Percentiles rank a stretch among this genome's conserved stretches.
These are phyloP conservation scores for Scutellaria minor DNA, from an alignment of 257 asterid species.

Conservation along the genomic window DNA sequence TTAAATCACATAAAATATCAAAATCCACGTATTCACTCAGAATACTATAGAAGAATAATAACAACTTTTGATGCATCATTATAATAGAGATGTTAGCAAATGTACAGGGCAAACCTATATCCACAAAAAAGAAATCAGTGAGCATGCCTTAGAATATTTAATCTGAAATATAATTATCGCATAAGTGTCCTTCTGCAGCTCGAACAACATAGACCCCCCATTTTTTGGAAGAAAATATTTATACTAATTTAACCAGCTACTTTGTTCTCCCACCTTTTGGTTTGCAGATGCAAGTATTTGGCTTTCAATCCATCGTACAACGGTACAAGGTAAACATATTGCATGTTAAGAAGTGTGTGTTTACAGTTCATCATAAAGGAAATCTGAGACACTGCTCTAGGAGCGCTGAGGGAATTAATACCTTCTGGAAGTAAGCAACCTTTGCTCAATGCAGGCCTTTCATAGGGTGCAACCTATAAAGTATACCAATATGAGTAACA, in stretches of 20 bases:
- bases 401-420: constrained; percentile 34
- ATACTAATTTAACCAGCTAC: constrained; percentile 4
- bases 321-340: constrained; percentile 13
- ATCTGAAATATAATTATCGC: constrained; percentile 3
- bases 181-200: constrained; percentile 5
- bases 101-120: neutral
- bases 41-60: constrained; percentile 2
- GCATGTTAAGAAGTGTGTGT: constrained; percentile 24
- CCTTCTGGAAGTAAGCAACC: constrained; percentile 94
- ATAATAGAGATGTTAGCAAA: constrained; percentile 6
- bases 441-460: constrained; percentile 93
- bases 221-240: neutral
- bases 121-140: neutral
- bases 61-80: constrained; percentile 26
- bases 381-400: constrained; percentile 6
- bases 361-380: constrained; percentile 12
- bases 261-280: constrained; percentile 6
- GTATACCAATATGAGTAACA: constrained; percentile 21
- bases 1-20: constrained; percentile 31
- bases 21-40: constrained; percentile 11
- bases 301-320: constrained; percentile 1
- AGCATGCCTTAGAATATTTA: neutral
- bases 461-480: constrained; percentile 89
- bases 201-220: neutral
- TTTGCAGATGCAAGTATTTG: constrained; percentile 8